Percentiles rank a stretch among this genome's conserved stretches.
These are phyloP conservation scores for Phlyctochytrium planicorne DNA, from an alignment of 192 early-diverging fungal genomes.

Conservation along the genomic window DNA sequence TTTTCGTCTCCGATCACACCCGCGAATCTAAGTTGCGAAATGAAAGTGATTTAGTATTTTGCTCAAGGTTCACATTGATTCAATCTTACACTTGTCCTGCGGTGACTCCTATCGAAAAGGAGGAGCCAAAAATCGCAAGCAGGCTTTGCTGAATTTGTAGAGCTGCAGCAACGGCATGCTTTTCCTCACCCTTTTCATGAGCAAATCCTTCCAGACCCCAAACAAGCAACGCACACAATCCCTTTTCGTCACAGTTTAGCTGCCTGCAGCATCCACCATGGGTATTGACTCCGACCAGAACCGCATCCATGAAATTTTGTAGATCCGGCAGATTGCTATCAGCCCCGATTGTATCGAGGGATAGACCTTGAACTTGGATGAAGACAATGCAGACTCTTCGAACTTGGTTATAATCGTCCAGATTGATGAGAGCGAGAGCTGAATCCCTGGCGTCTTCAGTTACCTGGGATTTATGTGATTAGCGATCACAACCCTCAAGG, in stretches of 20 bases:
- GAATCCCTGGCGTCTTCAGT: background rate
- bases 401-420: slow-evolving; percentile 13
- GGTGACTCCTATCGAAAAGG: slow-evolving; percentile 25
- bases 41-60: background rate
- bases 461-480: background rate
- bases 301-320: slow-evolving; percentile 12
- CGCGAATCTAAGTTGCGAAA: slow-evolving; percentile 12
- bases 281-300: slow-evolving; percentile 6
- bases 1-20: slow-evolving; percentile 24
- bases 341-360: slow-evolving; percentile 14
- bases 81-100: slow-evolving; percentile 13
- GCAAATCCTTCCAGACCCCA: slow-evolving; percentile 31
- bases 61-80: background rate
- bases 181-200: slow-evolving; percentile 26
- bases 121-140: slow-evolving; percentile 7
- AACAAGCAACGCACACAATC: slow-evolving; percentile 20
- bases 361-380: slow-evolving; percentile 14
- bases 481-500: background rate
- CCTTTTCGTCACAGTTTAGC: slow-evolving; percentile 29
- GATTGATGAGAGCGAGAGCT: background rate
- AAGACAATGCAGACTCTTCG: slow-evolving; percentile 25
- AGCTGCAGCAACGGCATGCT: slow-evolving; percentile 12
- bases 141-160: slow-evolving; percentile 7
- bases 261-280: slow-evolving; percentile 26
- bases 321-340: slow-evolving; percentile 5